Percentiles rank a stretch among this genome's conserved stretches.
Evolutionary conservation across 352 stramenopile genomes (phyloP).

Genomic region (Phytopythium delawarense): DNA sequence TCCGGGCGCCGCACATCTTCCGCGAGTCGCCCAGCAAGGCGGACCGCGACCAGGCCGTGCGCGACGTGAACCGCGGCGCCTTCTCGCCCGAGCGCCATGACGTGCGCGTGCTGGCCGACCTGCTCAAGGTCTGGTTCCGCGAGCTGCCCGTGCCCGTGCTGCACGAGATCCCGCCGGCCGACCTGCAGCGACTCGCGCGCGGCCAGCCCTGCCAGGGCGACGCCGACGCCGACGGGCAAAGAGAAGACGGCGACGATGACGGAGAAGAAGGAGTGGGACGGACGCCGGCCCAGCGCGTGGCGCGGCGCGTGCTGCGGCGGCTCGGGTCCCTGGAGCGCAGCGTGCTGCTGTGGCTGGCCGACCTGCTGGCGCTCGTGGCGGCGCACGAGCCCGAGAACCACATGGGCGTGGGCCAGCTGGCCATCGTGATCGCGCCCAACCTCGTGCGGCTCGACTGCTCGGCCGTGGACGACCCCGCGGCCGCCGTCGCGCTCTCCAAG

Average conservation of each 20-base stretch:
- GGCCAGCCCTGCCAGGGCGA: slow-evolving; percentile 4
- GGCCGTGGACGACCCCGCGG: slow-evolving; percentile 54
- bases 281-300: slow-evolving; percentile 17
- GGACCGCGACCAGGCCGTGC: slow-evolving; percentile 81
- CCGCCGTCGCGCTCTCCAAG: slow-evolving; percentile 83
- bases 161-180: slow-evolving; percentile 65
- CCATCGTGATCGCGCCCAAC: slow-evolving; percentile 88
- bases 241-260: not conserved
- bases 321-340: slow-evolving; percentile 47
- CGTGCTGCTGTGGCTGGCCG: slow-evolving; percentile 81
- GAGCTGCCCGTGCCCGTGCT: slow-evolving; percentile 81
- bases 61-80: slow-evolving; percentile 77
- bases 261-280: not conserved
- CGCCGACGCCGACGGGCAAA: not conserved
- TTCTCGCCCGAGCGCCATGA: slow-evolving; percentile 64
- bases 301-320: slow-evolving; percentile 41
- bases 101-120: slow-evolving; percentile 80
- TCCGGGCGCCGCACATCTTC: slow-evolving; percentile 79
- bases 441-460: slow-evolving; percentile 83
- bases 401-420: slow-evolving; percentile 89
- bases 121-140: slow-evolving; percentile 90
- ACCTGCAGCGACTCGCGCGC: slow-evolving; percentile 55
- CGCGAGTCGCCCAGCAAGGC: slow-evolving; percentile 82
- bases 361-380: slow-evolving; percentile 72
- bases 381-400: slow-evolving; percentile 71